Evolutionary conservation across 805 yeast species (phyloP).

Genomic region (Cyberlindnera sargentensis): DNA sequence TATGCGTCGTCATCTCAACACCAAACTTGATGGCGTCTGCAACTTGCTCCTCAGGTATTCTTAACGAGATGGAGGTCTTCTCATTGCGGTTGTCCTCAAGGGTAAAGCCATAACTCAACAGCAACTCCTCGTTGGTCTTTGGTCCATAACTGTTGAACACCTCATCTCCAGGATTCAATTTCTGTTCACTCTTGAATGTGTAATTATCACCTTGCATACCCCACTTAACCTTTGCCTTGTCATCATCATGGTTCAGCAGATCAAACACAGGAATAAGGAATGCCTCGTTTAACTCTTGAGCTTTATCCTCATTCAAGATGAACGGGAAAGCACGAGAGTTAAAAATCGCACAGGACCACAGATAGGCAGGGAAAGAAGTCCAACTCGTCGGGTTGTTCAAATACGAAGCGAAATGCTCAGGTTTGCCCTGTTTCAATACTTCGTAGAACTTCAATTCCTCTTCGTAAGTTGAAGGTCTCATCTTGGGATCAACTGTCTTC

Average conservation of each 20-base stretch:
- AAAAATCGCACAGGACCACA: constrained; percentile 70
- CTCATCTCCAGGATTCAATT: constrained; percentile 34
- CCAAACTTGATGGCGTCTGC: constrained; percentile 29
- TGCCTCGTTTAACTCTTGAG: constrained; percentile 43
- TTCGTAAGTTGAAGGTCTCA: constrained; percentile 14
- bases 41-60: constrained; percentile 31
- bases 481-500: constrained; percentile 13
- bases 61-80: constrained; percentile 50
- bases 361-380: constrained; percentile 59
- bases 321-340: constrained; percentile 80
- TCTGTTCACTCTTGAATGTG: constrained; percentile 35
- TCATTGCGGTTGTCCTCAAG: constrained; percentile 52
- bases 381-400: constrained; percentile 34
- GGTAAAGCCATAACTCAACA: constrained; percentile 79
- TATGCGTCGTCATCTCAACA: constrained; percentile 33
- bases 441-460: constrained; percentile 25
- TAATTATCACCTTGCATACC: constrained; percentile 21
- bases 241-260: constrained; percentile 62
- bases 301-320: constrained; percentile 34
- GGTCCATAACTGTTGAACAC: constrained; percentile 81
- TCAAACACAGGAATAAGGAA: constrained; percentile 77
- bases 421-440: constrained; percentile 15
- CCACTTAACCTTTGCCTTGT: constrained; percentile 63
- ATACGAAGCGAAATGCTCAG: constrained; percentile 21
- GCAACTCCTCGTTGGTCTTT: constrained; percentile 76